Percentiles rank a stretch among this genome's conserved stretches.
Evolutionary conservation across 306 rosid genomes (phyloP).

Genomic region (Comarum palustre): DNA sequence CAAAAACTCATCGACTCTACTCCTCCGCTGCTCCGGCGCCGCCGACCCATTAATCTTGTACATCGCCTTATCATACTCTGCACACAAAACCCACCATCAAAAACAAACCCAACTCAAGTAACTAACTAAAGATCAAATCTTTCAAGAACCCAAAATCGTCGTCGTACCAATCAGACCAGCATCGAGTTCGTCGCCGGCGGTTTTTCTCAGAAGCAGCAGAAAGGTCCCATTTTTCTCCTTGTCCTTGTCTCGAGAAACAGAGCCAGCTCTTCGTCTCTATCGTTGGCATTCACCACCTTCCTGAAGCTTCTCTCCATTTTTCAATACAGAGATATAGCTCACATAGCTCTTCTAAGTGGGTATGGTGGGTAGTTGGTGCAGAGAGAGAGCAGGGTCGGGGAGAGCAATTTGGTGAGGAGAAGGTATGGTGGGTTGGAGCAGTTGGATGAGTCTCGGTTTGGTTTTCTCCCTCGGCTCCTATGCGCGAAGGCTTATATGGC

Average conservation of each 20-base stretch:
- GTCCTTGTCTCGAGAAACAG: constrained; percentile 76
- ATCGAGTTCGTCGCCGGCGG: constrained; percentile 53
- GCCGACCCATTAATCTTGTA: constrained; percentile 37
- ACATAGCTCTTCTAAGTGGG: too few relatives aligned
- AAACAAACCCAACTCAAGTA: background rate
- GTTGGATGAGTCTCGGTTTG: too few relatives aligned
- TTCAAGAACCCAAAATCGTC: background rate
- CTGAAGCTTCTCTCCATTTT: constrained; percentile 38
- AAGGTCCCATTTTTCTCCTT: constrained; percentile 43
- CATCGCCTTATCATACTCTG: constrained; percentile 50
- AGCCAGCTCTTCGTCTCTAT: constrained; percentile 69
- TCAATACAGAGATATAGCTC: too few relatives aligned
- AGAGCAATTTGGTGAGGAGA: too few relatives aligned
- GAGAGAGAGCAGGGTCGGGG: too few relatives aligned
- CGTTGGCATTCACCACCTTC: constrained; percentile 66
- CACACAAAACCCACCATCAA: constrained; percentile 10
- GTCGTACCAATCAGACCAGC: constrained; percentile 44
- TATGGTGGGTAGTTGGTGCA: too few relatives aligned
- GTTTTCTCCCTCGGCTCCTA: too few relatives aligned
- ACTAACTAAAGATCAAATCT: background rate
- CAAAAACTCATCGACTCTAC: constrained; percentile 62
- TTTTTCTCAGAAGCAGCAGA: constrained; percentile 36
- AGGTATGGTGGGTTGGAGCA: too few relatives aligned
- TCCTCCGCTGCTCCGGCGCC: constrained; percentile 55
- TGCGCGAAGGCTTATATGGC: too few relatives aligned